Evolutionary conservation across 2,329 filamentous ascomycete genomes (phyloP).

Genomic region (Daldinia eschscholtzii): DNA sequence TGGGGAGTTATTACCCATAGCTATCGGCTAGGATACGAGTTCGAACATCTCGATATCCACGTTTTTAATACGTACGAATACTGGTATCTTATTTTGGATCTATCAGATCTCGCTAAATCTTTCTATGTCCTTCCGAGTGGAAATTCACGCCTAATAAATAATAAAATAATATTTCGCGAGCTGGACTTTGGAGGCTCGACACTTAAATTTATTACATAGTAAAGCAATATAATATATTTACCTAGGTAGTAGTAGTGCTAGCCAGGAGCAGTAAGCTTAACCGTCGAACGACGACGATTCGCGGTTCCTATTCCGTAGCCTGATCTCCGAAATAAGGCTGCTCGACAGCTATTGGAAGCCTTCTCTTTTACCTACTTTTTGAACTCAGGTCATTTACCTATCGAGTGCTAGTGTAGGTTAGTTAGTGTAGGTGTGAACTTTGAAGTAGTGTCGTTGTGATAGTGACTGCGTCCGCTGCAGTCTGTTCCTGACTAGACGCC

Average conservation of each 20-base stretch:
- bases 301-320: slow-evolving; percentile 11
- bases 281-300: background rate
- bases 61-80: slow-evolving; percentile 1
- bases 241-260: slow-evolving; percentile 2
- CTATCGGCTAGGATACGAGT: slow-evolving; percentile 2
- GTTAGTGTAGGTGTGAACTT: no score
- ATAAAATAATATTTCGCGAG: background rate
- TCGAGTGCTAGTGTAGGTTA: background rate
- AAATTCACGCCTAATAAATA: background rate
- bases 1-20: slow-evolving; percentile 3
- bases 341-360: slow-evolving; percentile 20
- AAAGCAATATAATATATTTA: slow-evolving; percentile 1
- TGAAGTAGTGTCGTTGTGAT: slow-evolving; percentile 5
- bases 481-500: slow-evolving; percentile 19
- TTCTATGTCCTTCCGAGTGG: background rate
- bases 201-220: background rate
- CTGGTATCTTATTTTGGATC: background rate
- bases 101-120: background rate
- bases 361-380: slow-evolving; percentile 13
- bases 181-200: background rate
- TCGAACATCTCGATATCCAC: slow-evolving; percentile 1
- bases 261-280: slow-evolving; percentile 8
- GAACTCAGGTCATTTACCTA: background rate
- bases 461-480: slow-evolving; percentile 9
- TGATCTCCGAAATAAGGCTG: slow-evolving; percentile 29